Conservation (phyloP, 2,329 filamentous ascomycete species). For the Lachnellula arida region DNA sequence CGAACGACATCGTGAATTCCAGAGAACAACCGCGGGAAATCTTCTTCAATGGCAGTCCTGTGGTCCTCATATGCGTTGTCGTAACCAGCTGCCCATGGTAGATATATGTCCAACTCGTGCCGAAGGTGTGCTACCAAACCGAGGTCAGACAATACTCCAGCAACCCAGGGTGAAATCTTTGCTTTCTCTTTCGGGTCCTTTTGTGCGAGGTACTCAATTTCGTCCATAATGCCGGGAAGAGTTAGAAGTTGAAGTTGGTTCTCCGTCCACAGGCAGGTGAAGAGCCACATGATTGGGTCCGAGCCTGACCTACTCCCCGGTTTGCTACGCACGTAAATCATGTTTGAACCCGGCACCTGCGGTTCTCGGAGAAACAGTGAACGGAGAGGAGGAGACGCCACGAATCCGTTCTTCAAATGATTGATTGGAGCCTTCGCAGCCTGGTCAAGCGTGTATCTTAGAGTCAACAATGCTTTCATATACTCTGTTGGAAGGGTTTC, state of each 20-base stretch:
- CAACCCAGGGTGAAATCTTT: slow-evolving; percentile 17
- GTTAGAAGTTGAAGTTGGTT: neutral
- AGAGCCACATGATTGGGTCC: slow-evolving; percentile 8
- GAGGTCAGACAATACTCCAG: slow-evolving; percentile 11
- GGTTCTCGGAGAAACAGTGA: slow-evolving; percentile 31
- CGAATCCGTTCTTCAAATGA: slow-evolving; percentile 25
- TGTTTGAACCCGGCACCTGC: slow-evolving; percentile 24
- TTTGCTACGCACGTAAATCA: slow-evolving; percentile 4
- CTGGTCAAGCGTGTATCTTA: slow-evolving; percentile 36
- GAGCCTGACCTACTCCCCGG: neutral
- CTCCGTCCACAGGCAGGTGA: slow-evolving; percentile 12
- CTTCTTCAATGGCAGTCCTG: slow-evolving; percentile 1
- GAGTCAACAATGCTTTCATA: slow-evolving; percentile 36
- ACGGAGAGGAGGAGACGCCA: slow-evolving; percentile 39
- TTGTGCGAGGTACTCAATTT: slow-evolving; percentile 14
- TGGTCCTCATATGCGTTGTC: slow-evolving; percentile 3
- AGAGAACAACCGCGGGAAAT: slow-evolving; percentile 1
- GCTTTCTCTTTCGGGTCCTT: slow-evolving; percentile 15
- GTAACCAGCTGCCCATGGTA: slow-evolving; percentile 18
- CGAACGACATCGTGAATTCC: neutral
- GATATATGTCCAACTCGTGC: slow-evolving; percentile 19
- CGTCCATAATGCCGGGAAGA: slow-evolving; percentile 17
- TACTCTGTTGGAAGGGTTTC: slow-evolving; percentile 37
- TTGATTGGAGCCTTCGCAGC: slow-evolving; percentile 30
- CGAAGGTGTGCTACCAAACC: slow-evolving; percentile 12